Evolutionary conservation across 2,329 filamentous ascomycete species (phyloP), one percentile per base, ranked within the genome.

Genomic region (Stagonosporopsis rhizophila): DNA sequence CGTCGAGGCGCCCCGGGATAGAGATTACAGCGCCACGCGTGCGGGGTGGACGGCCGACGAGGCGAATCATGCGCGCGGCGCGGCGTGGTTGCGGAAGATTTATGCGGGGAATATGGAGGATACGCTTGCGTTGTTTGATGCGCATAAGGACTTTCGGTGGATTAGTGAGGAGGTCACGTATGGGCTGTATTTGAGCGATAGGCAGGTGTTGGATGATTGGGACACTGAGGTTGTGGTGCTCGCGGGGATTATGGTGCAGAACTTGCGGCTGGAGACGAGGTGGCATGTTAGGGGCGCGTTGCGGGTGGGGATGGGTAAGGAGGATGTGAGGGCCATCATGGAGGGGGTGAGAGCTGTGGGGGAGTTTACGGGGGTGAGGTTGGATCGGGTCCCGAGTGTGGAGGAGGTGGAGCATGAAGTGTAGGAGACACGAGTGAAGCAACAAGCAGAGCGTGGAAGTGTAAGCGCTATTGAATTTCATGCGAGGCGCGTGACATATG

Each of bases 241-340:
- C 2, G 72, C 78, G 4, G 81, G 79, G 1, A 85, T 87, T 51
- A 83, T 86, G 81, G 82, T 82, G 6, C 84, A 87, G 66, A 86
- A 86, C 56, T 65, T 82, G 39, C 68, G 82, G 32, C 75, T n/a
- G n/a, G n/a, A n/a, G n/a, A n/a, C n/a, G n/a, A n/a, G n/a, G n/a
- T n/a, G n/a, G n/a, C n/a, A n/a, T n/a, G n/a, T n/a, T n/a, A n/a
- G n/a, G n/a, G n/a, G n/a, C n/a, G n/a, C n/a, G n/a, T n/a, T n/a
- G n/a, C n/a, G n/a, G n/a, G n/a, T 84, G 17, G 82, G 81, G 0
- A 78, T 83, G 1, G 78, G 73, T 8, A 70, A 65, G 22, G 77
- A 76, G 12, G 79, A 83, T 58, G 78, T 79, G 0, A 76, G 81
- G 68, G 64, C 54, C 0, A 60, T 79, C 6, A 75, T 78, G 57